Base-by-base conservation (phyloP, 768 basidiomycete species). In the Tricholoma bakamatsutake region DNA sequence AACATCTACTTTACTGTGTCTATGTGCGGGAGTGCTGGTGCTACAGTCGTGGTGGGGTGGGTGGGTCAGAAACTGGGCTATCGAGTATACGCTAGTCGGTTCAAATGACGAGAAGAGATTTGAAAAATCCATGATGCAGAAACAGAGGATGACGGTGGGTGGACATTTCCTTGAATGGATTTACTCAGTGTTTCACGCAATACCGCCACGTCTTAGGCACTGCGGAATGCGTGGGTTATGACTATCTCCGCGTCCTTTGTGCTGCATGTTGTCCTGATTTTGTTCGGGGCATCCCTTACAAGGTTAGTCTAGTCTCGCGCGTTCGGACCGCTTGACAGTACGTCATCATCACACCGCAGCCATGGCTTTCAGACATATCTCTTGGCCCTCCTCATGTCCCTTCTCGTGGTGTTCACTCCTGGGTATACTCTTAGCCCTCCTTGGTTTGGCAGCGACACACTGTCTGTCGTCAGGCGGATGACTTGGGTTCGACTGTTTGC, bases 401-500 rank as follows among this genome's bases (percentile, higher is more conserved):
- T 87, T 34, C 73, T 94, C 59, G 74, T 77, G 12, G 73, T 82
- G 12, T 88, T 86, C 61, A 76, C 86, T 0, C 84, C 90, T 9
- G 79, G 83, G 2, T 90, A 88, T 64, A 76, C 83, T 2, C 73
- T 93, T 15, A 90, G 90, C 6, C 59, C 75, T 2, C 88, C 90
- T 0, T 77, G 77, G 35, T 60, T 81, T 13, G 68, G 70, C 18
- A 67, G 66, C 17, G 71, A 73, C 46, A 69, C 75, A 6, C 65
- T 69, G 13, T 75, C 84, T 1, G 63, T 84, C 34, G 67, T 82
- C 52, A 79, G 77, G 45, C 77, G 87, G 42, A 76, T 85, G 66
- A 80, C 80, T 5, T 92, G 91, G 87, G 77, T 82, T 21, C 80
- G 90, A 50, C 74, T 98, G 39, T 94, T 95, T 64, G 88, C 81